Evolutionary conservation across 768 basidiomycete species (phyloP), one percentile per base, ranked within the genome.

Genomic region (Rubroboletus satanas): DNA sequence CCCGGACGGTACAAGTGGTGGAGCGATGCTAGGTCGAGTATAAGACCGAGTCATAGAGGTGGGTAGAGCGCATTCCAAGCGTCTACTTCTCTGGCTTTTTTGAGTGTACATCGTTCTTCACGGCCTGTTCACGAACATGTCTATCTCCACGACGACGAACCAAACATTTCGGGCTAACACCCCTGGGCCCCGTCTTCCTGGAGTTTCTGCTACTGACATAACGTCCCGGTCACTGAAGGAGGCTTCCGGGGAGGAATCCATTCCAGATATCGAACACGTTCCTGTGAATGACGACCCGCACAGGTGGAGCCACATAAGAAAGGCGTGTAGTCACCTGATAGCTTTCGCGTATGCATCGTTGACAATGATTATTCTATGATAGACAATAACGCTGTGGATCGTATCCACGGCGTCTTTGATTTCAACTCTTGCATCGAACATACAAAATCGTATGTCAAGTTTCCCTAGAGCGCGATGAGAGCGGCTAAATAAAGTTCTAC

Each of bases 271-370:
- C 51, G 75, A 75, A 26, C 68, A 72, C 37, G 66, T 65, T 46
- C 51, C 57, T 12, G 84, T 87, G 15, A 61, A 71, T 15, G 77
- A 87, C 57, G 85, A 88, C 66, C 86, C 85, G 12, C 77, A 83
- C 47, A 63, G 71, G 55, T 88, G 85, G 85, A 79, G 80, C 8
- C 54, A 59, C 29, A 48, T 75, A 33, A 77, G 81, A 60, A 87
- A 88, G 76, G 85, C 81, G 48, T 29, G 71, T 57, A 31, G 26
- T 32, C 26, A 38, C 46, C 23, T 10, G 11, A 46, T 49, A 14
- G 23, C 18, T 42, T 57, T 32, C 28, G 10, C 14, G n/a, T 51
- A n/a, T 23, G 35, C 35, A 33, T 9, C 4, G 15, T 23, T 43
- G 44, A 49, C 36, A 29, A 48, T 31, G 28, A 49, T 15, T 44